Conservation (phyloP, 495 filamentous ascomycete genomes). For the Podospora australis region DNA sequence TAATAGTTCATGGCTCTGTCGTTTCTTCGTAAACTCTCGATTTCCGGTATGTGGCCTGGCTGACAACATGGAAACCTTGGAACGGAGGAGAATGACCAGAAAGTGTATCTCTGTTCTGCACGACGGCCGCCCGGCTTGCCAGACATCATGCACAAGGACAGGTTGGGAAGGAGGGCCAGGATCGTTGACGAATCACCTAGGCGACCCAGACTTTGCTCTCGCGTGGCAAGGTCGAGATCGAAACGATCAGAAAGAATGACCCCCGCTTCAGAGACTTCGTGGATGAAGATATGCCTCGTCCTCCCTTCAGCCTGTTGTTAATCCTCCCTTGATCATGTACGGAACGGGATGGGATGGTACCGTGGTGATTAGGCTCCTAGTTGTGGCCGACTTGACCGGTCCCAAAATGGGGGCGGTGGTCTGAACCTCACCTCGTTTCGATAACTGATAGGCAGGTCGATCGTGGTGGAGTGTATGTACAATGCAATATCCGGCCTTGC, state of each 20-base stretch:
- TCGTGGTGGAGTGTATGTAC: slow-evolving; percentile 19
- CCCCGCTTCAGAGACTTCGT: not conserved
- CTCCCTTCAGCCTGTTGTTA: slow-evolving; percentile 10
- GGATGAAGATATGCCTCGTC: slow-evolving; percentile 1
- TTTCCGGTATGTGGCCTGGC: too few species aligned
- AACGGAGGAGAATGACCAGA: too few species aligned
- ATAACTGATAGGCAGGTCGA: too few species aligned
- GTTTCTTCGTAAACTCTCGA: too few species aligned
- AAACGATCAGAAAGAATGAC: slow-evolving; percentile 2
- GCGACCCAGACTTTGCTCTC: too few species aligned
- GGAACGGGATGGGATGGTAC: slow-evolving; percentile 11
- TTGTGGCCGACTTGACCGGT: slow-evolving; percentile 7
- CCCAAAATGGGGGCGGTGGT: slow-evolving; percentile 22
- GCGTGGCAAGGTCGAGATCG: slow-evolving; percentile 13
- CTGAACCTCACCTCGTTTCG: slow-evolving; percentile 25
- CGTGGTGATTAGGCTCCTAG: slow-evolving; percentile 13
- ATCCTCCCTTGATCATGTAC: not conserved
- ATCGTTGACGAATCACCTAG: slow-evolving; percentile 11
- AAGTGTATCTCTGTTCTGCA: too few species aligned
- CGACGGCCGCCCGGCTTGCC: slow-evolving; percentile 5
- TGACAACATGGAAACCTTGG: too few species aligned
- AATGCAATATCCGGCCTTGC: slow-evolving; percentile 15
- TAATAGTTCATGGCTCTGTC: too few species aligned
- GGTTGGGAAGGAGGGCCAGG: not conserved
- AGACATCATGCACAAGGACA: not conserved